Conservation (phyloP, 768 basidiomycete genomes). For the Tricholoma sp. region DNA sequence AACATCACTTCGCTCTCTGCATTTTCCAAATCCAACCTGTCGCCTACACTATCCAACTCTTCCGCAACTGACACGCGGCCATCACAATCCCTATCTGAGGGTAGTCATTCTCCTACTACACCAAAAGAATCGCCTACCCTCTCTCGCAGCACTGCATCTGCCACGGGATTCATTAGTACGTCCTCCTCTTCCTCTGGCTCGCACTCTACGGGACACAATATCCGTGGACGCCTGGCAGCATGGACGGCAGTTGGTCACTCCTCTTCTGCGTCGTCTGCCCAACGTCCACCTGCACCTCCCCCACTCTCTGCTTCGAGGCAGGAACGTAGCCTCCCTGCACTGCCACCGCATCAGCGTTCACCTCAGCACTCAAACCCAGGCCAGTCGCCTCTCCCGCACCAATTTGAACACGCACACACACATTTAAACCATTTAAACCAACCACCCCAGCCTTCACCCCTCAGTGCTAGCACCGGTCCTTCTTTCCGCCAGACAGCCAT, state of each 20-base stretch:
- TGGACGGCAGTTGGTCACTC: conserved; percentile 28
- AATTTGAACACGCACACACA: conserved; percentile 14
- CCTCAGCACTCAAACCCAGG: conserved; percentile 10
- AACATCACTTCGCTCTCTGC: conserved; percentile 34
- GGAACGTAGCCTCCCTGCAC: conserved; percentile 3
- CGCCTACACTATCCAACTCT: conserved; percentile 23
- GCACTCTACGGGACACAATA: conserved; percentile 34
- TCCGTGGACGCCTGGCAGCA: conserved; percentile 44
- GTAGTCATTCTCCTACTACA: conserved; percentile 20
- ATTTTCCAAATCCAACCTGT: conserved; percentile 18
- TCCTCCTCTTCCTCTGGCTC: conserved; percentile 24
- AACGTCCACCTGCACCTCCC: conserved; percentile 13
- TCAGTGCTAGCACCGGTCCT: conserved; percentile 19
- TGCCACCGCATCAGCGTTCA: conserved; percentile 8
- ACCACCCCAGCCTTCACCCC: neutral
- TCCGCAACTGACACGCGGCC: conserved; percentile 27
- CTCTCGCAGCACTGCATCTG: conserved; percentile 29
- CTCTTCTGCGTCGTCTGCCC: conserved; percentile 7
- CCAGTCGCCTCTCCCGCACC: conserved; percentile 9
- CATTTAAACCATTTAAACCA: conserved; percentile 6
- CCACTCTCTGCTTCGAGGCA: conserved; percentile 12
- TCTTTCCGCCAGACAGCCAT: conserved; percentile 60
- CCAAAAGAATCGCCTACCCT: conserved; percentile 36
- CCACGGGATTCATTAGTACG: conserved; percentile 38
- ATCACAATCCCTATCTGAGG: conserved; percentile 32